phyloP scores from a whole-genome alignment of 2,329 filamentous ascomycete genomes.

The Fusarium verticillioides region DNA sequence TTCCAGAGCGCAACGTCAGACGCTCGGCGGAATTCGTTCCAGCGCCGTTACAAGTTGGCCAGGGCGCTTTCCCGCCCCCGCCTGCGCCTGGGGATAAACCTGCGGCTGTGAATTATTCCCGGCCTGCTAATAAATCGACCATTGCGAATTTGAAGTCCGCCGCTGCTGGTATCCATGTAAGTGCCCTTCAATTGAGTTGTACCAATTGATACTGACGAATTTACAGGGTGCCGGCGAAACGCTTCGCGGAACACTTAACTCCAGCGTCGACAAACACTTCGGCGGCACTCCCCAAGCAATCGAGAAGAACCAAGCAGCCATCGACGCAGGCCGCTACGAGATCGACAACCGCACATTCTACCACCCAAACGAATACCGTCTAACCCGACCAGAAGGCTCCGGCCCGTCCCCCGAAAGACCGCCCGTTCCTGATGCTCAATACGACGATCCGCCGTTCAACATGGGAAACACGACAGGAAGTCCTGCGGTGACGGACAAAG shows the following conservation, averaged over 20 bases:
- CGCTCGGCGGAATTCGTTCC: conserved; percentile 9
- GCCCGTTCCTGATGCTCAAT: background rate
- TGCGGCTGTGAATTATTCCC: conserved; percentile 20
- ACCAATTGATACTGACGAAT: background rate
- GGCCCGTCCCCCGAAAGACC: conserved; percentile 1
- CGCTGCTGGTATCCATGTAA: conserved; percentile 39
- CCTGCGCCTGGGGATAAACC: background rate
- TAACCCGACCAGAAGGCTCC: background rate
- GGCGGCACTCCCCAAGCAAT: conserved; percentile 19
- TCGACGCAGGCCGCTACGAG: conserved; percentile 41
- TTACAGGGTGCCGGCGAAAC: conserved; percentile 40
- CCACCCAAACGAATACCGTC: conserved; percentile 28
- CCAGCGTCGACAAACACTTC: conserved; percentile 35
- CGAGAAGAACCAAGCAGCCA: conserved; percentile 39
- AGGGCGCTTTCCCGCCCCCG: conserved; percentile 2
- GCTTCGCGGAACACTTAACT: conserved; percentile 42
- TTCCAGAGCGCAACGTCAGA: conserved; percentile 32
- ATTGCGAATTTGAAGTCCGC: conserved; percentile 40
- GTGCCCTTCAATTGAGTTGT: accelerated
- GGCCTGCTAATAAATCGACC: conserved; percentile 32
- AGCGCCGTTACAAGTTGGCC: conserved; percentile 5
- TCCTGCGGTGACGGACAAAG: conserved; percentile 9
- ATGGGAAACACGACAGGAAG: conserved; percentile 9
- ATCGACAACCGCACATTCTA: conserved; percentile 40
- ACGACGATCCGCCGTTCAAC: background rate